A percentile compares a stretch with the other conserved stretches of the same genome.
Evolutionary conservation across 805 yeast species (phyloP).

Genomic region (Candida vaughaniae): DNA sequence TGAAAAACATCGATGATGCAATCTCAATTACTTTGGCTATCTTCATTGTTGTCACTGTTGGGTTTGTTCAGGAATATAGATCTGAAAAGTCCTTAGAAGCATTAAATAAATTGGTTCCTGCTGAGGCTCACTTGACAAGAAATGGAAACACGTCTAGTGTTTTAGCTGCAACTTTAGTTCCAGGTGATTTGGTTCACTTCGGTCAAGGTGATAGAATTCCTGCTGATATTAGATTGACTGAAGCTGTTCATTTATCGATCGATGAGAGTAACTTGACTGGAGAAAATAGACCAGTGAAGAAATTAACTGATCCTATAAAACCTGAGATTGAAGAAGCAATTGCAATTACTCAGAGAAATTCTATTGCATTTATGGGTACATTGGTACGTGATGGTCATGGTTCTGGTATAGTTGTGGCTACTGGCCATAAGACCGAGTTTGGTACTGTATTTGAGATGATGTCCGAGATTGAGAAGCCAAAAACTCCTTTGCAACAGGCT

Average conservation of each 20-base stretch:
- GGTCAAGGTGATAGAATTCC: slow-evolving; percentile 95
- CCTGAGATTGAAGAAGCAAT: slow-evolving; percentile 27
- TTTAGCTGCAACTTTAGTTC: slow-evolving; percentile 84
- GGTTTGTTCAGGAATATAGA: slow-evolving; percentile 95
- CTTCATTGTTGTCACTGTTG: slow-evolving; percentile 90
- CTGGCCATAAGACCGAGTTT: slow-evolving; percentile 86
- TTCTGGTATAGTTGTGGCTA: slow-evolving; percentile 86
- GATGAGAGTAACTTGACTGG: slow-evolving; percentile 97
- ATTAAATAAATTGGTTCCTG: slow-evolving; percentile 89
- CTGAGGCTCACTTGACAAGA: slow-evolving; percentile 90
- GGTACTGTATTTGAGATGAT: slow-evolving; percentile 96
- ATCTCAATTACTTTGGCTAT: slow-evolving; percentile 91
- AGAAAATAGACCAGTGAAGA: slow-evolving; percentile 85
- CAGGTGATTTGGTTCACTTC: slow-evolving; percentile 92
- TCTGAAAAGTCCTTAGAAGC: slow-evolving; percentile 95
- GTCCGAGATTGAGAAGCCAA: slow-evolving; percentile 93
- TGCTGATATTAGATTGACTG: slow-evolving; percentile 83
- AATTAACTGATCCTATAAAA: slow-evolving; percentile 44
- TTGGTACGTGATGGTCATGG: slow-evolving; percentile 96
- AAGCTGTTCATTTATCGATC: slow-evolving; percentile 74
- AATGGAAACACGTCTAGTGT: slow-evolving; percentile 76
- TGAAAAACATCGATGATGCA: slow-evolving; percentile 98
- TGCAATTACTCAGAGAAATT: slow-evolving; percentile 66
- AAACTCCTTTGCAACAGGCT: slow-evolving; percentile 91
- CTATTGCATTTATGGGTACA: slow-evolving; percentile 96